Base-by-base conservation (phyloP, 2,329 filamentous ascomycete species). In the Cercospora brassicicola region DNA sequence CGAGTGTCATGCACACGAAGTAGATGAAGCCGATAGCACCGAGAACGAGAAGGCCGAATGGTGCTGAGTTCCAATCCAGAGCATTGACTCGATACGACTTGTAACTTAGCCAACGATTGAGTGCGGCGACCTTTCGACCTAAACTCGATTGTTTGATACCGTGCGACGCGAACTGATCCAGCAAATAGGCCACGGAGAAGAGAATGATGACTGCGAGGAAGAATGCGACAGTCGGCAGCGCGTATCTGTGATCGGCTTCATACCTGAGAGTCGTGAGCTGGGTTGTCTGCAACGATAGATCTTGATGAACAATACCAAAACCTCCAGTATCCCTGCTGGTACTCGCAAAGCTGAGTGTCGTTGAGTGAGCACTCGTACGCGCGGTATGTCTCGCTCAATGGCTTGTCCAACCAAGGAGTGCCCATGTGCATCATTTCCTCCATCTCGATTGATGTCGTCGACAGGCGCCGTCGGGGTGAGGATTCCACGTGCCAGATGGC, bases 241-340 rank as follows among this genome's bases (percentile, higher is more conserved):
- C 84, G 69, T 83, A 88, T 51, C 83, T 81, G 70, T 84, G 81
- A 72, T 88, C 86, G 13, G 85, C 83, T 64, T 85, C 76, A 69
- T 86, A 86, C 84, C 84, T 85, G 62, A 18, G 26, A 20, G 5
- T 18, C 8, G 18, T 20, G 18, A 20, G 18, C 18, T 20, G 18
- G 18, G 18, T 20, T 20, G 18, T 20, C 18, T 20, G 18, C 18
- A 20, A 20, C 18, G 18, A 20, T 2, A 31, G 3, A 30, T 1
- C 1, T 9, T 31, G 2, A 2, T 31, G 30, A 31, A 9, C 33
- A 10, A 30, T 45, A 83, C 83, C 83, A 85, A 67, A 81, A 84
- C 42, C 81, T 74, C 83, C 84, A 86, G 67, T 81, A 79, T 7
- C 79, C 74, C 28, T 65, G 75, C 59, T 83, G 81, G 69, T 80